A percentile compares a stretch with the other conserved stretches of the same genome.
phyloP scores from a whole-genome alignment of 2,329 filamentous ascomycete genomes.

The Arachnomyces sp. region DNA sequence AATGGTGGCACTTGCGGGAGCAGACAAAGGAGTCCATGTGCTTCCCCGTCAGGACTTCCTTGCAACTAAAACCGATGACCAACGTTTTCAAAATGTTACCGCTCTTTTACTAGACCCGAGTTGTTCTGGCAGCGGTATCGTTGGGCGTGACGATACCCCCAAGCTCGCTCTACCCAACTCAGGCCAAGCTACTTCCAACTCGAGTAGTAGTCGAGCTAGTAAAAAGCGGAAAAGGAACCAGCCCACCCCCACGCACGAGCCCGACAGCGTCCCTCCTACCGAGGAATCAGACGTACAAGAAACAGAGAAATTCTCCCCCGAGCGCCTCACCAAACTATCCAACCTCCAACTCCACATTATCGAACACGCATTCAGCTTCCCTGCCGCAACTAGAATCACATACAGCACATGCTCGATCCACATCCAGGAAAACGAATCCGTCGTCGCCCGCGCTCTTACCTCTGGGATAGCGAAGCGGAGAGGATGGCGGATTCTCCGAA shows the following conservation, averaged over 20 bases:
- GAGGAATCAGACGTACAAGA: conserved; percentile 22
- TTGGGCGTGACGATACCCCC: conserved; percentile 75
- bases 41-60: conserved; percentile 75
- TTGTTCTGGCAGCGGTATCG: conserved; percentile 91
- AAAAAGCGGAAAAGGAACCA: conserved; percentile 40
- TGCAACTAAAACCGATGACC: conserved; percentile 58
- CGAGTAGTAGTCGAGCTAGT: conserved; percentile 18
- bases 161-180: conserved; percentile 53
- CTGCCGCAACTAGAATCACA: conserved; percentile 65
- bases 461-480: conserved; percentile 58
- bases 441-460: conserved; percentile 64
- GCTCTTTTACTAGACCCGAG: conserved; percentile 84
- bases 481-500: conserved; percentile 70
- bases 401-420: conserved; percentile 94
- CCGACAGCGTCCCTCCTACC: conserved; percentile 13
- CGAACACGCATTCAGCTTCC: conserved; percentile 76
- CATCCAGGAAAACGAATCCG: conserved; percentile 77
- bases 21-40: conserved; percentile 58
- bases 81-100: conserved; percentile 61
- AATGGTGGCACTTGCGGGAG: conserved; percentile 76
- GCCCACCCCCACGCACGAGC: conserved; percentile 4
- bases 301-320: conserved; percentile 47
- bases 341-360: conserved; percentile 76
- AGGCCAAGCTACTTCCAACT: conserved; percentile 10
- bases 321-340: conserved; percentile 65